These are phyloP conservation scores for Psidium friedrichsthalianum DNA, from an alignment of 345 rosid species.

Conservation along the genomic window DNA sequence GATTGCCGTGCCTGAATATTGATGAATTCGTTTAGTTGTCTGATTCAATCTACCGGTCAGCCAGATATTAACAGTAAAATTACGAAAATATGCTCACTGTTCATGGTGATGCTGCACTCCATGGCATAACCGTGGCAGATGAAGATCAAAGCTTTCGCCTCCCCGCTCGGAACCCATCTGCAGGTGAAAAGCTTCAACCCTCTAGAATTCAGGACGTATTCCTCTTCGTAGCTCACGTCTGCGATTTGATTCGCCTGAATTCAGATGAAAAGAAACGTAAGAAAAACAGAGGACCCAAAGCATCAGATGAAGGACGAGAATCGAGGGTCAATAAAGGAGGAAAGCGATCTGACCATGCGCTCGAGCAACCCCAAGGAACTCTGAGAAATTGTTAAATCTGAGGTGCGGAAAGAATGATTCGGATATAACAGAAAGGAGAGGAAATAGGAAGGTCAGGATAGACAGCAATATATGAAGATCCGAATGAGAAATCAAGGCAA, in stretches of 20 bases:
- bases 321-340: background rate
- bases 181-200: conserved; percentile 70
- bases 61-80: background rate
- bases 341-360: background rate
- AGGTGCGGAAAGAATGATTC: background rate
- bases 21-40: background rate
- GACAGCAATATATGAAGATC: background rate
- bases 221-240: conserved; percentile 9
- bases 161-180: conserved; percentile 54
- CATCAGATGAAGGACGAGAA: background rate
- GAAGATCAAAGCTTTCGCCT: conserved; percentile 67
- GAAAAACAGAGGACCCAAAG: background rate
- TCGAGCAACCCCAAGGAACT: background rate
- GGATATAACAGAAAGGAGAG: background rate
- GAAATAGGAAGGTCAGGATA: background rate
- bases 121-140: conserved; percentile 87
- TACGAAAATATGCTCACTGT: conserved; percentile 27
- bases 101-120: conserved; percentile 95
- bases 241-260: background rate
- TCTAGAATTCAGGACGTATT: conserved; percentile 41
- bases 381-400: background rate
- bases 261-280: background rate
- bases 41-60: background rate
- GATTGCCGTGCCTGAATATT: conserved; percentile 47
- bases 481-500: background rate